Base-by-base conservation (phyloP, 1,284 basidiomycete species). In the Cutaneotrichosporon mucoides region DNA sequence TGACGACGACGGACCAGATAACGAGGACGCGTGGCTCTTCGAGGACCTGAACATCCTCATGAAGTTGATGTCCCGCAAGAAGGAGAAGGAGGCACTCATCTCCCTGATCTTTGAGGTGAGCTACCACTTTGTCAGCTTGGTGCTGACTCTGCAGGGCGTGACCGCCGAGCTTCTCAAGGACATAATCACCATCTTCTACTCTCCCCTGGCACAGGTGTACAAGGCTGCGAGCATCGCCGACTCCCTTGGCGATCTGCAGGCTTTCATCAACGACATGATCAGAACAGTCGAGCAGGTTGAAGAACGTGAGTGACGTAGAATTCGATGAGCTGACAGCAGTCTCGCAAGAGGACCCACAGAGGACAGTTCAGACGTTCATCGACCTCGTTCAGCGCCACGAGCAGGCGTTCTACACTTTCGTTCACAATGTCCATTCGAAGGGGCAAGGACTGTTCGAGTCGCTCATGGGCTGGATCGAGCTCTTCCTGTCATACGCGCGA, bases 181-280 rank as follows among this genome's bases (percentile, higher is more conserved):
- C 75, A 98, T 99, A 63, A 93, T 99, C 68, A 98, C 96, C 10
- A 99, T 99, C 63, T 99, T 99, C 78, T 99, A 99, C 77, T 81
- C 94, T 1, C 96, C 96, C 1, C 82, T 99, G n/a, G 96, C 96
- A 0, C 91, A 95, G 70, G 96, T 99, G 2, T 99, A 99, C 81
- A 89, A 91, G 72, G 95, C 95, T 4, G 96, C 96, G 5, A 97
- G 90, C 73, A 97, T 99, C 57, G 89, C 90, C 9, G 95, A 99
- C 73, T 96, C 92, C 2, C 76, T 99, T 2, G 83, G 86, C 40
- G 96, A 99, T 73, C 72, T 98, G 55, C 96, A 99, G 77, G 89
- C 84, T 62, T 99, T 99, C 75, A 85, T 99, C 68, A 95, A 90
- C 65, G 96, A 99, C 76, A 84, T 99, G 57, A 97, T 99, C 72